Conservation (phyloP, 768 basidiomycete genomes). For the Lenzites betulinus region DNA sequence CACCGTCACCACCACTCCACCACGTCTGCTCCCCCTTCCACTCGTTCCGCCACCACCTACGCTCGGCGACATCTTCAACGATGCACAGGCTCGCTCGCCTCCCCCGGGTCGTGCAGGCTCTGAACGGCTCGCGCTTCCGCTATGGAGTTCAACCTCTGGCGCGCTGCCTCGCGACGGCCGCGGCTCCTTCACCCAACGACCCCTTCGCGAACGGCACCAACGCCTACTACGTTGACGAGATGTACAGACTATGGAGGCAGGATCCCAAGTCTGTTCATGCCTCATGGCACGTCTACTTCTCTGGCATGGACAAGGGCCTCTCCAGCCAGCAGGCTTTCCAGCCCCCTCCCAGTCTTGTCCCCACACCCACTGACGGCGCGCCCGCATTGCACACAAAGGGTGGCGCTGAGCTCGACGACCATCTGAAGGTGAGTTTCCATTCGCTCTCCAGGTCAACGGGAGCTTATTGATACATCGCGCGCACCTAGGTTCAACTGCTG, state of each 20-base stretch:
- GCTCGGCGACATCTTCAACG: slow-evolving; percentile 13
- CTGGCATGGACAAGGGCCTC: slow-evolving; percentile 88
- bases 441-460: no score
- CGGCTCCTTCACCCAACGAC: slow-evolving; percentile 75
- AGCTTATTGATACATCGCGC: background rate
- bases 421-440: slow-evolving; percentile 71
- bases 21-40: slow-evolving; percentile 5
- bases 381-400: slow-evolving; percentile 34
- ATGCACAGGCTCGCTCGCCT: slow-evolving; percentile 24
- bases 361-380: slow-evolving; percentile 51
- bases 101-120: slow-evolving; percentile 22
- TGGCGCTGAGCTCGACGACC: slow-evolving; percentile 85
- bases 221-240: slow-evolving; percentile 94
- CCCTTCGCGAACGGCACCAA: slow-evolving; percentile 94
- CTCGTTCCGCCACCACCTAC: slow-evolving; percentile 14
- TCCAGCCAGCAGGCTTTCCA: slow-evolving; percentile 79
- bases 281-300: slow-evolving; percentile 95
- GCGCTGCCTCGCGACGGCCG: slow-evolving; percentile 47
- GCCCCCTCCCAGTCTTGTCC: slow-evolving; percentile 74
- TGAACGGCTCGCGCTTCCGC: slow-evolving; percentile 20
- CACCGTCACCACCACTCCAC: slow-evolving; percentile 18
- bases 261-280: slow-evolving; percentile 91
- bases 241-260: slow-evolving; percentile 91
- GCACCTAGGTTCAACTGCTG: slow-evolving; percentile 85
- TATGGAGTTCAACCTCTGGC: slow-evolving; percentile 19